Evolutionary conservation across 78 protist species (phyloP), one percentile per base, ranked within the genome.

Genomic region (Neovahlkampfia damariscottae): DNA sequence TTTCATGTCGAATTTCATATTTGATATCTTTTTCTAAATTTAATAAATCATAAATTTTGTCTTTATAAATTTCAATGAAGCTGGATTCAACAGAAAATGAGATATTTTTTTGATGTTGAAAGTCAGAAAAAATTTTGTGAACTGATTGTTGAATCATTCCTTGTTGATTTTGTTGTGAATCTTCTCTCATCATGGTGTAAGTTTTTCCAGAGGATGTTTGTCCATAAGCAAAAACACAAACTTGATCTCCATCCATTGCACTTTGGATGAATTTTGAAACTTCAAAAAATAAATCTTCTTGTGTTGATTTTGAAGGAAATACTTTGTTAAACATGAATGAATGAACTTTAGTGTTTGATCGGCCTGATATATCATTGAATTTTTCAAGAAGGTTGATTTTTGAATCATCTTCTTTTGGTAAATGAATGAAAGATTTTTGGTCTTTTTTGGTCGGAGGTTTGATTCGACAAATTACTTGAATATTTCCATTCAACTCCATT

Each of bases 391-490:
- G n/a, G n/a, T n/a, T n/a, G n/a, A n/a, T n/a, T n/a, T n/a, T n/a
- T n/a, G n/a, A n/a, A n/a, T n/a, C n/a, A n/a, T n/a, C n/a, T n/a
- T n/a, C n/a, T n/a, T n/a, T n/a, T n/a, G n/a, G n/a, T n/a, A n/a
- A n/a, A n/a, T n/a, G n/a, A n/a, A n/a, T n/a, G n/a, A n/a, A n/a
- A n/a, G n/a, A n/a, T n/a, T n/a, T n/a, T n/a, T n/a, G n/a, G n/a
- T n/a, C n/a, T n/a, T n/a, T n/a, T n/a, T n/a, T 8, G 6, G 6
- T 2, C 41, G 74, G 2, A n/a, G 90, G 94, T 1, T 89, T 79
- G 32, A 87, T 74, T 3, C 94, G 86, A 35, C 86, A 80, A 76
- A 84, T 88, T 59, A 90, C 94, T 2, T 91, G 86, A 32, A 90
- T 83, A 75, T 86, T 90, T 29, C 94, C 94, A 59, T 79, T 81